Evolutionary conservation across 441 rosid species (phyloP).

Genomic region (Euphorbia schlechtendalii): DNA sequence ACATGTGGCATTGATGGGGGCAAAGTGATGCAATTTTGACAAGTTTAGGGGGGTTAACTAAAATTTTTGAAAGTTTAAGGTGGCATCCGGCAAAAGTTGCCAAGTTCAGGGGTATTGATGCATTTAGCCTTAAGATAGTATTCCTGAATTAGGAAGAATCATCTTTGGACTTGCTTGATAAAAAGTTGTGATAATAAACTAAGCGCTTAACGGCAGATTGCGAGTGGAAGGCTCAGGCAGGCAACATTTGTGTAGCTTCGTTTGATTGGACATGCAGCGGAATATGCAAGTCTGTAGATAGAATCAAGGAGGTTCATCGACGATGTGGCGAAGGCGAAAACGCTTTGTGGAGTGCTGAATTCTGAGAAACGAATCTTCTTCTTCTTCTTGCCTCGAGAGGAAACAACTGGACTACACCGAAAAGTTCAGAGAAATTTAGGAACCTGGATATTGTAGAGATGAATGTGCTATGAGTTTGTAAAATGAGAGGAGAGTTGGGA

Average conservation of each 20-base stretch:
- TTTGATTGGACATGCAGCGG: slow-evolving; percentile 85
- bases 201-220: slow-evolving; percentile 39
- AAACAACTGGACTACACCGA: slow-evolving; percentile 8
- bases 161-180: no score
- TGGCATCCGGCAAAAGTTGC: no score
- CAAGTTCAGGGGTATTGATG: no score
- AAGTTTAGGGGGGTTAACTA: no score
- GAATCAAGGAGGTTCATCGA: slow-evolving; percentile 70
- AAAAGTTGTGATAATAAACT: neutral
- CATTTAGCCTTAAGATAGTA: no score
- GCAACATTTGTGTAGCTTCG: no score
- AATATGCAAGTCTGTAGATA: slow-evolving; percentile 69
- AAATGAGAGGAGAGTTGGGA: slow-evolving; percentile 17
- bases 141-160: no score
- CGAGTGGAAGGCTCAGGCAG: slow-evolving; percentile 90
- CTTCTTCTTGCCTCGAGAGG: slow-evolving; percentile 29
- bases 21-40: no score
- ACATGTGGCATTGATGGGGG: no score
- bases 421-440: slow-evolving; percentile 8
- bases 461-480: slow-evolving; percentile 7
- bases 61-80: no score
- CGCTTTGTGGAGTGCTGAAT: slow-evolving; percentile 63
- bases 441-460: slow-evolving; percentile 10
- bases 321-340: slow-evolving; percentile 81
- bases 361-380: slow-evolving; percentile 23